These are phyloP conservation scores for Solanum lycopersicoides DNA, from an alignment of 257 asterid genomes.

Conservation along the genomic window DNA sequence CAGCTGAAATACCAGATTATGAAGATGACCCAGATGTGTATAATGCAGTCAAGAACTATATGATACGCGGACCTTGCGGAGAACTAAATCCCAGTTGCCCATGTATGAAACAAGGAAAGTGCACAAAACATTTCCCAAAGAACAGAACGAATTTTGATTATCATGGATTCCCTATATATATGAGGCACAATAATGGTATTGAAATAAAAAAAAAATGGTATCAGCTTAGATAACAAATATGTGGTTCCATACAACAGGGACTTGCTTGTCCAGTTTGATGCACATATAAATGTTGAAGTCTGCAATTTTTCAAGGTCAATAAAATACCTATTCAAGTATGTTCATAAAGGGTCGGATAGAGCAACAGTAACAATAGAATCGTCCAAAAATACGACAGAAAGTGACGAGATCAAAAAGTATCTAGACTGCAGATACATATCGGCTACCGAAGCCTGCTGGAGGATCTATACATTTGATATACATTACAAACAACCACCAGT, in stretches of 20 bases:
- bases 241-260: neutral
- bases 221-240: neutral
- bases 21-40: neutral
- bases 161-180: neutral
- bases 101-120: neutral
- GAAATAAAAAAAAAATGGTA: neutral
- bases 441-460: neutral
- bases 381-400: neutral
- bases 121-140: neutral
- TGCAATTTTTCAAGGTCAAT: neutral
- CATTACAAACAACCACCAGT: neutral
- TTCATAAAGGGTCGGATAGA: neutral
- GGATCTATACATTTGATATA: neutral
- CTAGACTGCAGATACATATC: neutral
- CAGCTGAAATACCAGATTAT: neutral
- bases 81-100: neutral
- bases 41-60: neutral
- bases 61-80: neutral
- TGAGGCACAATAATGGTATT: neutral
- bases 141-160: neutral
- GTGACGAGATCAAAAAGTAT: neutral
- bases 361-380: neutral
- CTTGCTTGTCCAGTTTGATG: neutral
- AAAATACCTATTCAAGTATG: neutral
- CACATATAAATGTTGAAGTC: neutral